phyloP scores from a whole-genome alignment of 768 basidiomycete species.

The Boletus vinaceobasis region DNA sequence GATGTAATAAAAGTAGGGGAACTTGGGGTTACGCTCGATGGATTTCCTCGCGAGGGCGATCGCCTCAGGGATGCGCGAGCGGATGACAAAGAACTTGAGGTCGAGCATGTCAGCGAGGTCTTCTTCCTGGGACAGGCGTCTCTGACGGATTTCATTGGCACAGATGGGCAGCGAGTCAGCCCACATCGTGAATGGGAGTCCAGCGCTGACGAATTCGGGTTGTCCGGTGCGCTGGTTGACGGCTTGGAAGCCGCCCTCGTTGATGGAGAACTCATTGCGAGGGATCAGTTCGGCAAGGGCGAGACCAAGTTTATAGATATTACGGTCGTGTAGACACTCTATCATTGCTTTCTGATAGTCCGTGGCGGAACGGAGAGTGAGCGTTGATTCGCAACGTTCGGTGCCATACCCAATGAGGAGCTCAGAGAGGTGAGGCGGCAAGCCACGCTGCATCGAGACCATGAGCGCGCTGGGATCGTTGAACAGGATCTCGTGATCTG shows the following conservation, averaged over 20 bases:
- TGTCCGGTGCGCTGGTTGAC: constrained; percentile 42
- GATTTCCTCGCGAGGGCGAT: constrained; percentile 43
- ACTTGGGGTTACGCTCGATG: constrained; percentile 52
- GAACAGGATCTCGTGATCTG: constrained; percentile 43
- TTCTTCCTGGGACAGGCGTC: constrained; percentile 37
- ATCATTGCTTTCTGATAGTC: constrained; percentile 57
- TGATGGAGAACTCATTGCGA: constrained; percentile 57
- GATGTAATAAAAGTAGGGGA: constrained; percentile 64
- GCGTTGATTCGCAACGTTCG: constrained; percentile 43
- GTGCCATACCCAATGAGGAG: constrained; percentile 48
- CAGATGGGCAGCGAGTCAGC: constrained; percentile 57
- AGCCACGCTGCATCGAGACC: constrained; percentile 36
- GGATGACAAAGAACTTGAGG: constrained; percentile 56
- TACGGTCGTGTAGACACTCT: constrained; percentile 40
- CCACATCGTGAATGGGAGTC: constrained; percentile 61
- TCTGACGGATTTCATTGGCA: constrained; percentile 51
- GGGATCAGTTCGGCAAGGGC: constrained; percentile 48
- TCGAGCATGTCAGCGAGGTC: constrained; percentile 65
- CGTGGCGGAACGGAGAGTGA: constrained; percentile 37
- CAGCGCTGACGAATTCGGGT: constrained; percentile 40
- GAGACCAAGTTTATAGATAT: constrained; percentile 51
- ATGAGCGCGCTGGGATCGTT: constrained; percentile 52
- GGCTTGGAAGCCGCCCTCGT: constrained; percentile 52
- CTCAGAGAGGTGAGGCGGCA: constrained; percentile 45
- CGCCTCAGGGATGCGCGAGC: constrained; percentile 46